Evolutionary conservation across 2,329 filamentous ascomycete species (phyloP), one percentile per base, ranked within the genome.

Genomic region (Kalaharituber pfeilii): DNA sequence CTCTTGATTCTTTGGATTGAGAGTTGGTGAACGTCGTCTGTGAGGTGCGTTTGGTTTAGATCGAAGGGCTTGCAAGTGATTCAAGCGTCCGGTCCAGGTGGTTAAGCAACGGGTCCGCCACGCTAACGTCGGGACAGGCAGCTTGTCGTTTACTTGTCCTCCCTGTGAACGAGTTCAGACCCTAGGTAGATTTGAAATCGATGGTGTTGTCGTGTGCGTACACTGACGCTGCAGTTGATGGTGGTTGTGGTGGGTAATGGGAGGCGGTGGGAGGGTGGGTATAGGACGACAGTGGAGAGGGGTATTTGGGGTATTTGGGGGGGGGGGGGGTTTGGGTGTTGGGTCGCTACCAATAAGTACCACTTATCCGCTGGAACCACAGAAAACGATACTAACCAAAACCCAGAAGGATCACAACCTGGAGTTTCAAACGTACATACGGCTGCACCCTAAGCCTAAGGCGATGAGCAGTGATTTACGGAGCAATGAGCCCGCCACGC

Each of bases 181-280:
- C n/a, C n/a, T 59, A 65, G 59, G 57, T 53, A 56, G 56, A 55
- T 59, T 53, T 56, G 51, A 51, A 56, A 53, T 50, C 55, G 30
- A 53, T 53, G 39, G 55, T 53, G 49, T 54, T 28, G 51, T 29
- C 52, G 47, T 55, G 56, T 55, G 33, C 13, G 33, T 39, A 53
- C 36, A 36, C 50, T 51, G 29, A 51, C 22, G 29, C 11, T 51
- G 47, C 36, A 55, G 45, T 55, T 49, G 47, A 27, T 47, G 52
- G 52, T 33, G n/a, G 36, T n/a, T 51, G 30, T 42, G 28, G 54
- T 24, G 45, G 47, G 44, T 53, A 50, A 52, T 44, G 45, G 52
- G 49, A 53, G 53, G 36, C 50, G 51, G 53, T 50, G 39, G 53
- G 52, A 53, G 52, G 30, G 50, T 50, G 57, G 56, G n/a, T 4